Base-by-base conservation (phyloP, 768 basidiomycete species). In the Leccinum pellstonianum region DNA sequence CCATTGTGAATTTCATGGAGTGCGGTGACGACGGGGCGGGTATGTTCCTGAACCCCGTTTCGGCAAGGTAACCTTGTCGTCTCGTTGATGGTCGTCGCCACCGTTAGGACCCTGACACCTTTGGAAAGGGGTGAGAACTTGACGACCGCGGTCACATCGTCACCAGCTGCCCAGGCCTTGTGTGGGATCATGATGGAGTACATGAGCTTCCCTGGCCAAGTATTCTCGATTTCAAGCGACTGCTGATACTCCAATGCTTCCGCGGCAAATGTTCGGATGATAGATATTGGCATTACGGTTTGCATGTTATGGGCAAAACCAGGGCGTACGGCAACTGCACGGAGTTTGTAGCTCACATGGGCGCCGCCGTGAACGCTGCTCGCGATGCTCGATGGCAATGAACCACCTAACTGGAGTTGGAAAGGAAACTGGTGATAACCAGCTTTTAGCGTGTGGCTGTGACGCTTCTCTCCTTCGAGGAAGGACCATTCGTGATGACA, bases 141-240 rank as follows among this genome's bases (percentile, higher is more conserved):
- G 73, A 93, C 82, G 12, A 88, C 76, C 0, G 92, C 88, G 0
- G 89, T 88, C 57, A 97, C 76, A 10, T 81, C 82, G 73, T 98
- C 95, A 6, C 95, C 95, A 0, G 88, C 90, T 0, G 94, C 92
- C 86, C 91, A 98, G 0, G 95, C 96, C 70, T 95, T 96, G 80
- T 96, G 94, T 0, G 95, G 95, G 33, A 98, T 75, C 77, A 94
- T 90, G 69, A 93, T 84, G 5, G 90, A 87, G 73, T 96, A 98
- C 95, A 95, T 96, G 75, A 97, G 78, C 77, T 98, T 98, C 21
- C 89, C 90, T 0, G 96, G 95, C 96, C 96, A 98, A 15, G 94
- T 95, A 73, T 95, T 97, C 74, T 97, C 92, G 64, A 93, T 88
- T 73, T 98, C 96, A 59, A 97, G 82, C 2, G 93, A 93, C 70